Evolutionary conservation across 2,329 filamentous ascomycete genomes (phyloP).

Genomic region (Akanthomyces uredinophilus): DNA sequence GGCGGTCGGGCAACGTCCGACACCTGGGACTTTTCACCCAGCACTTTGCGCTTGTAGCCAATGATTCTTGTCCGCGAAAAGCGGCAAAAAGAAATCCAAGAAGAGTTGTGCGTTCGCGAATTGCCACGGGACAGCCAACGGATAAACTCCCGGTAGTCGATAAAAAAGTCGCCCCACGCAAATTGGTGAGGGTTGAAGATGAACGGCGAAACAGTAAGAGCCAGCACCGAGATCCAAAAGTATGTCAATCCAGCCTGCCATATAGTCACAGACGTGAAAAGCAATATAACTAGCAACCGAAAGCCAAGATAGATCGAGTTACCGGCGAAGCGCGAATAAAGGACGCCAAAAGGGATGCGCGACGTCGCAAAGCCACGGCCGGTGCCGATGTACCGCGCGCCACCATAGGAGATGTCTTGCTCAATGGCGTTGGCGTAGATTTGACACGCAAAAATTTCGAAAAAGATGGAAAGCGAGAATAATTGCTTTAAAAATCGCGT

Average conservation of each 20-base stretch:
- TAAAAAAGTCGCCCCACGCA: slow-evolving; percentile 69
- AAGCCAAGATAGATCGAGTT: slow-evolving; percentile 95
- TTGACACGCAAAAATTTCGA: slow-evolving; percentile 98
- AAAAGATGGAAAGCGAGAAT: slow-evolving; percentile 86
- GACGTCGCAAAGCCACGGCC: slow-evolving; percentile 98
- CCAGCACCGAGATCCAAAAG: slow-evolving; percentile 92
- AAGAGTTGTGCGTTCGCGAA: slow-evolving; percentile 88
- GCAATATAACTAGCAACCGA: slow-evolving; percentile 83
- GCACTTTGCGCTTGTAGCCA: slow-evolving; percentile 93
- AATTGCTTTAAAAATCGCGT: slow-evolving; percentile 95
- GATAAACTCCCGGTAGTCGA: slow-evolving; percentile 96
- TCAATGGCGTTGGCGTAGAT: slow-evolving; percentile 97
- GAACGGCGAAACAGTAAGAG: slow-evolving; percentile 85
- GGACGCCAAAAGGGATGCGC: slow-evolving; percentile 92
- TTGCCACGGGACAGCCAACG: slow-evolving; percentile 97
- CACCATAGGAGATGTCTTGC: slow-evolving; percentile 91
- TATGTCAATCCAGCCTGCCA: slow-evolving; percentile 88
- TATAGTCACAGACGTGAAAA: slow-evolving; percentile 89
- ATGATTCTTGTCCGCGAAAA: slow-evolving; percentile 92
- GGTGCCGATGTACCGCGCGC: slow-evolving; percentile 96
- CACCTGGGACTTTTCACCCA: slow-evolving; percentile 82
- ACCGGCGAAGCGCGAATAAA: slow-evolving; percentile 94
- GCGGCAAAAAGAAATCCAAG: slow-evolving; percentile 96
- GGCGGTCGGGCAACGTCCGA: slow-evolving; percentile 66
- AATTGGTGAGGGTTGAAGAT: too few species aligned